Evolutionary conservation across 768 basidiomycete genomes (phyloP).

Genomic region (Trametes cingulata): DNA sequence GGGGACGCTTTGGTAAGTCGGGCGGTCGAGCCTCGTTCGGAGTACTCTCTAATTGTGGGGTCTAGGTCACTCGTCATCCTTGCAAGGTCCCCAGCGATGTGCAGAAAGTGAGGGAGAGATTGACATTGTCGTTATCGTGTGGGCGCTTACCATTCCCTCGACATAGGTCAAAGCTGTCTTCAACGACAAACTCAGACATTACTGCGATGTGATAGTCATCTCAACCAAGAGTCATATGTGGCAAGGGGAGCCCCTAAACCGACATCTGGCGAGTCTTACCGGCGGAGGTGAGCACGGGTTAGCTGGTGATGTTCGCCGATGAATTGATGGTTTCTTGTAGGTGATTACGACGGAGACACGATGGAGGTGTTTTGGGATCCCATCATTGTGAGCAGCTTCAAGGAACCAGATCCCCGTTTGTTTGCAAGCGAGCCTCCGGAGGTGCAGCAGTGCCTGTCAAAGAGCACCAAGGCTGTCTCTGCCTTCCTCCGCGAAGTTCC

Average conservation of each 20-base stretch:
- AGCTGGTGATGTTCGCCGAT: not conserved
- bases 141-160: not conserved
- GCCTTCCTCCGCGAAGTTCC: slow-evolving; percentile 41
- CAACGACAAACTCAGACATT: slow-evolving; percentile 46
- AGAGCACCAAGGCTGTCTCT: slow-evolving; percentile 45
- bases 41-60: not conserved
- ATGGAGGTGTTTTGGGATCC: slow-evolving; percentile 60
- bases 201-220: slow-evolving; percentile 56
- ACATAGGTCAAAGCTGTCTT: slow-evolving; percentile 58
- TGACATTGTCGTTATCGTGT: not conserved
- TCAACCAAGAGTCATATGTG: slow-evolving; percentile 33
- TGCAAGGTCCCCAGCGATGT: slow-evolving; percentile 71
- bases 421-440: slow-evolving; percentile 52
- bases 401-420: slow-evolving; percentile 45
- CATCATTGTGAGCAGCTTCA: slow-evolving; percentile 53
- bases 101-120: slow-evolving; percentile 51
- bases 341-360: slow-evolving; percentile 75
- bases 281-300: slow-evolving; percentile 51
- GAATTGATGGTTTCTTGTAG: slow-evolving; percentile 30
- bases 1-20: slow-evolving; percentile 57
- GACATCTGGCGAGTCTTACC: slow-evolving; percentile 62
- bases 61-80: slow-evolving; percentile 62
- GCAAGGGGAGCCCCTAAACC: slow-evolving; percentile 8
- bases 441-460: slow-evolving; percentile 43
- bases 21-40: not conserved